Base-by-base conservation (phyloP, 345 rosid genomes). In the Lepidium aucheri region DNA sequence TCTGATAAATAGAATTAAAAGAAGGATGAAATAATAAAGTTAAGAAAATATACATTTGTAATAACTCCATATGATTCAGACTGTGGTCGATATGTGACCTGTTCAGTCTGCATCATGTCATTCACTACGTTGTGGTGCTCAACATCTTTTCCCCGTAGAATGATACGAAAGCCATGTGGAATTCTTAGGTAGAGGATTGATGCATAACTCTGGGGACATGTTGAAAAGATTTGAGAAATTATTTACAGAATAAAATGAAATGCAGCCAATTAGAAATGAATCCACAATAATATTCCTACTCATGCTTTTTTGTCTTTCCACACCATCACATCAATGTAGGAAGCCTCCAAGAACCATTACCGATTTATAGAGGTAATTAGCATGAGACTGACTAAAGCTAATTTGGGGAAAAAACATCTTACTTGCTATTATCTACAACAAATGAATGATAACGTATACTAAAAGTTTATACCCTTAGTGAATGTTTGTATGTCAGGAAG, bases 101-200 rank as follows among this genome's bases (percentile, higher is more conserved):
- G 82, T 80, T 84, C 82, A 8, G 92, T 82, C 70, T 83, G 61
- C 97, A 88, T 93, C 98, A 93, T 93, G 69, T 93, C 98, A 79
- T 93, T 93, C 68, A 93, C 96, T 66, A 93, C 84, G 80, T 84
- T 93, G 81, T 93, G 98, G 76, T 90, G 97, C 71, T 88, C 94
- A 28, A 93, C 82, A 76, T 93, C 98, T 71, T 72, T 81, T 50
- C 96, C 96, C n/a, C 98, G 85, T 35, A 93, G 86, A 74, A 93
- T 85, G 69, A 90, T 79, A 59, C 97, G 89, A 76, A 93, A 93
- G 28, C 80, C 56, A 32, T 80, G 81, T 72, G 97, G 98, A 78
- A 90, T 84, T 78, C 97, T 86, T 72, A 88, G 79, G 80, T 93
- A 93, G 58, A 93, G 97, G 53, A 93, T 93, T 35, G 98, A 88